Evolutionary conservation across 345 rosid species (phyloP), one percentile per base, ranked within the genome.

Genomic region (Eucalyptus lansdowneana): DNA sequence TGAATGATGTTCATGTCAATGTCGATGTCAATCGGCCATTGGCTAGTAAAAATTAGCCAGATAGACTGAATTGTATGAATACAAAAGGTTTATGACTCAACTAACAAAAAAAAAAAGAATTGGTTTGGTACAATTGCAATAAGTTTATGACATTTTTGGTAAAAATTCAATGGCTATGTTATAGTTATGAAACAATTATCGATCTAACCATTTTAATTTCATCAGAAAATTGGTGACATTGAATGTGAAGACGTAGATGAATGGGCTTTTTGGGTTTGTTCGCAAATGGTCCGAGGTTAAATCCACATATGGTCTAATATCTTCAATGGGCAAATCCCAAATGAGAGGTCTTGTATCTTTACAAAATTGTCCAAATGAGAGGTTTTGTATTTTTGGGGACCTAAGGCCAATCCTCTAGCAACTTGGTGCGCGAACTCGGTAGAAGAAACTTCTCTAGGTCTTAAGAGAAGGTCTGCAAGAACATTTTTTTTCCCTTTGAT

Each of bases 31-130:
- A 53, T 53, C 4, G 9, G 56, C 22, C 9, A 53, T 53, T 0
- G 10, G 2, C 10, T 19, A 8, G 10, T 19, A 19, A 53, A 19
- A 53, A 8, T 8, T 53, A 0, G 22, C 1, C 0, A 0, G 24
- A 53, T 53, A 2, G 10, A 53, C 1, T 53, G 0, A 53, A 53
- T 53, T 53, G 10, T 2, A 53, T 53, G 10, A 53, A 53, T 53
- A 8, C 1, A 53, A 19, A 53, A 8, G 56, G 10, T 53, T 19
- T 8, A 53, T 53, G 24, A 53, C 24, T 53, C 24, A 53, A 53
- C 10, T 53, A 53, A 53, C 56, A 50, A 51, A 16, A 53, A 53
- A 50, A 53, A 53, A 6, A 1, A 51, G 4, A 51, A 51, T 15
- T 16, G 10, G 19, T 19, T 19, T 53, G 5, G 10, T 53, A 53